phyloP scores from a whole-genome alignment of 768 basidiomycete genomes.

The Podaxis carcinomalis region DNA sequence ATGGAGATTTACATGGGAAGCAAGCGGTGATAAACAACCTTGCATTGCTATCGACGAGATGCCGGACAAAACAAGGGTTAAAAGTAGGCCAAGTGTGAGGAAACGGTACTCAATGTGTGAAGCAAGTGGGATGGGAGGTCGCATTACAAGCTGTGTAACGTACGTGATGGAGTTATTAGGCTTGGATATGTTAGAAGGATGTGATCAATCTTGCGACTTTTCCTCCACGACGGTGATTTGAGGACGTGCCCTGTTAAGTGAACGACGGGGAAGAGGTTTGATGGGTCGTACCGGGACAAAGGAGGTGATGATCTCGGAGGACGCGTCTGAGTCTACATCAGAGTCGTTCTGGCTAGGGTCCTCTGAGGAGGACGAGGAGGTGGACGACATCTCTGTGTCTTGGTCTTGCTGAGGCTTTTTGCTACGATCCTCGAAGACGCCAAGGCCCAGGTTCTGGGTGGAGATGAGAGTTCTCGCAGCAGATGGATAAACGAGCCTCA shows the following conservation, averaged over 20 bases:
- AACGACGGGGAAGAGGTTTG: slow-evolving; percentile 44
- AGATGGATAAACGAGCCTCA: slow-evolving; percentile 19
- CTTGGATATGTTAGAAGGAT: neutral
- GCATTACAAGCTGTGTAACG: slow-evolving; percentile 11
- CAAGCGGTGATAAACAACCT: neutral
- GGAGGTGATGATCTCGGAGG: slow-evolving; percentile 36
- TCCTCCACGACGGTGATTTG: slow-evolving; percentile 6
- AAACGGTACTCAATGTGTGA: slow-evolving; percentile 5
- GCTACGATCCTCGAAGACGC: slow-evolving; percentile 47
- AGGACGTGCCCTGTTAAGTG: slow-evolving; percentile 7
- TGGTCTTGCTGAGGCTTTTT: slow-evolving; percentile 18
- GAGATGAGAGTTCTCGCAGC: neutral
- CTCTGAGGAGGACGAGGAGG: slow-evolving; percentile 22
- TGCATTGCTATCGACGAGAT: neutral
- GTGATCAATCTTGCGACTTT: slow-evolving; percentile 5
- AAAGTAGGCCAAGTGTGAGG: neutral
- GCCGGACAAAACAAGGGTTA: neutral
- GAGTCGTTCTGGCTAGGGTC: slow-evolving; percentile 26
- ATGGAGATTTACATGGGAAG: slow-evolving; percentile 3
- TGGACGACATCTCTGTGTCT: slow-evolving; percentile 26
- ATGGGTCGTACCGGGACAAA: slow-evolving; percentile 37
- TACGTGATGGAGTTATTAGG: slow-evolving; percentile 1
- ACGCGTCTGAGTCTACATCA: slow-evolving; percentile 27
- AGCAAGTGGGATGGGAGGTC: slow-evolving; percentile 7
- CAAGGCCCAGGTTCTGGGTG: slow-evolving; percentile 58